Evolutionary conservation across 441 rosid species (phyloP).

Genomic region (Pelargonium australe): DNA sequence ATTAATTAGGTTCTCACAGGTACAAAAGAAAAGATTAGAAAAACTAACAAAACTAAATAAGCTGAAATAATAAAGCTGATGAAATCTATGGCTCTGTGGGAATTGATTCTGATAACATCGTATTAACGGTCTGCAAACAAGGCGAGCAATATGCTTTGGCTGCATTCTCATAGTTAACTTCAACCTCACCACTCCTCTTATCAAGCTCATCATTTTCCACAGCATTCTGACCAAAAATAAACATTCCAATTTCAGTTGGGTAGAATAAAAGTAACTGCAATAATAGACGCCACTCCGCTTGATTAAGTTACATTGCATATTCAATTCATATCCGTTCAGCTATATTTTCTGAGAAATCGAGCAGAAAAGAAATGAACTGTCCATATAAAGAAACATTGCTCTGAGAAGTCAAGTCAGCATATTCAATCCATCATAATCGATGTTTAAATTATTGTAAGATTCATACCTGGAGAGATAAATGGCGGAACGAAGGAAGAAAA

Average conservation of each 20-base stretch:
- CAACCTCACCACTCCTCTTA: constrained; percentile 38
- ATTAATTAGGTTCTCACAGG: too few relatives aligned
- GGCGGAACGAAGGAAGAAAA: constrained; percentile 68
- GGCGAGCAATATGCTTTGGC: constrained; percentile 46
- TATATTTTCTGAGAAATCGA: too few relatives aligned
- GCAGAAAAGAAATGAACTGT: too few relatives aligned
- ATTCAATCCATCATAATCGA: neutral
- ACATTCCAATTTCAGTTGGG: neutral
- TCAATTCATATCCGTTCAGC: too few relatives aligned
- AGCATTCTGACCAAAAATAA: constrained; percentile 43
- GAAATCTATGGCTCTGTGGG: constrained; percentile 39
- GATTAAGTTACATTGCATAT: too few relatives aligned
- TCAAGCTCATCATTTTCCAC: constrained; percentile 65
- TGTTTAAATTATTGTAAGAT: neutral
- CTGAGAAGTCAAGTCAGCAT: neutral
- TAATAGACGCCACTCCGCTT: too few relatives aligned
- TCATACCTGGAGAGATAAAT: constrained; percentile 51
- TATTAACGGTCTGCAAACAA: constrained; percentile 35
- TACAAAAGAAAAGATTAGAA: too few relatives aligned
- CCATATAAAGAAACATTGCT: neutral
- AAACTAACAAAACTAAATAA: too few relatives aligned
- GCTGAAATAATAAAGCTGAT: constrained; percentile 18
- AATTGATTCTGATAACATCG: constrained; percentile 28
- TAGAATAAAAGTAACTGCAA: neutral
- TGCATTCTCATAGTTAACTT: constrained; percentile 39